A percentile compares a stretch with the other conserved stretches of the same genome.
These are phyloP conservation scores for Amphibolis antarctica DNA, from an alignment of 106 monocot species.

Conservation along the genomic window DNA sequence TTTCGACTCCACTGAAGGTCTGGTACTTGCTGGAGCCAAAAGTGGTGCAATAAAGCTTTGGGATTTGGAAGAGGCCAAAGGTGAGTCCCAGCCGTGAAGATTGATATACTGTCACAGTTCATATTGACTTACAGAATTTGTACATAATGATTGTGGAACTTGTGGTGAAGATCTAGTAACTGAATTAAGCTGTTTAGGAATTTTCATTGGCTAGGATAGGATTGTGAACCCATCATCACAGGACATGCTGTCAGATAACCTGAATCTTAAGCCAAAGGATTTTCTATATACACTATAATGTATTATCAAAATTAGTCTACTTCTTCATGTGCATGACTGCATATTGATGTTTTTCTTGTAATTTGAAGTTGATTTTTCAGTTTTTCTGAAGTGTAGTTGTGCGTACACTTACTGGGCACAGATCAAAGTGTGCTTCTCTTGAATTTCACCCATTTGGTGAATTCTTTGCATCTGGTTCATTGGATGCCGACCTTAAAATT, in stretches of 20 bases:
- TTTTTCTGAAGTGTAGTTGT: slow-evolving; percentile 49
- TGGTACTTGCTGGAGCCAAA: slow-evolving; percentile 78
- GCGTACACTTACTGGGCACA: slow-evolving; percentile 68
- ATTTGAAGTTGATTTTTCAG: slow-evolving; percentile 9
- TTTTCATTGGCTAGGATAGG: neutral
- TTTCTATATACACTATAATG: neutral
- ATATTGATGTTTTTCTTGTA: neutral
- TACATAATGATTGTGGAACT: neutral
- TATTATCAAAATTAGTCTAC: neutral
- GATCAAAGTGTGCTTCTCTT: slow-evolving; percentile 54
- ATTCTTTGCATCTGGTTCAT: slow-evolving; percentile 88
- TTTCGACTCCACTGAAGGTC: slow-evolving; percentile 63
- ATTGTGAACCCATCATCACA: neutral
- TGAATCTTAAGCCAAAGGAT: neutral
- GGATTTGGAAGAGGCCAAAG: slow-evolving; percentile 82
- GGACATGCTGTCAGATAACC: too few species aligned
- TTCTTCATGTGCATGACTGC: slow-evolving; percentile 1
- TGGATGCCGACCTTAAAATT: slow-evolving; percentile 84
- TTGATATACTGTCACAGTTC: neutral
- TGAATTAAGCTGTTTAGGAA: neutral
- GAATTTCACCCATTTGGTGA: slow-evolving; percentile 97
- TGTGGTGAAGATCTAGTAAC: neutral
- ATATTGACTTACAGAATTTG: too few species aligned
- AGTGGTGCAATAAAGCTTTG: slow-evolving; percentile 83
- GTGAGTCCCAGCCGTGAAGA: slow-evolving; percentile 32